phyloP scores from a whole-genome alignment of 495 filamentous ascomycete genomes.

The Mytilinidion resinicola region DNA sequence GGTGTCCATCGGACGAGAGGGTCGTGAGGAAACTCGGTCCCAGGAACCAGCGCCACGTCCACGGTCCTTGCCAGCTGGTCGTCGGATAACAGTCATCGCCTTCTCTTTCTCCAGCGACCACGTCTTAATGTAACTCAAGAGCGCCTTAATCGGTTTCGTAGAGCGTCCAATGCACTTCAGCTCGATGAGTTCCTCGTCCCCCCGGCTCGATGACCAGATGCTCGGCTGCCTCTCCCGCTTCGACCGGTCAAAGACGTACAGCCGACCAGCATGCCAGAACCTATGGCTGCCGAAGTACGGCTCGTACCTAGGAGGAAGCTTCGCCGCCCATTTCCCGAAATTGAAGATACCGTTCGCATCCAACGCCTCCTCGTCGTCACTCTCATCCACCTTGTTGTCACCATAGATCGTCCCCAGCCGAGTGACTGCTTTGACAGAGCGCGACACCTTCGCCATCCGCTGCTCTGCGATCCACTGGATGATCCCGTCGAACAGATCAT shows the following conservation, averaged over 20 bases:
- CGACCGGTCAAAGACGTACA: conserved; percentile 21
- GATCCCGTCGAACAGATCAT: conserved; percentile 55
- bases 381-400: conserved; percentile 31
- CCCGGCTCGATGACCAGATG: background rate
- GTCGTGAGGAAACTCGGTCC: conserved; percentile 60
- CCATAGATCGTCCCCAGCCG: conserved; percentile 43
- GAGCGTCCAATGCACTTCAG: conserved; percentile 46
- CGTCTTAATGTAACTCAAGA: conserved; percentile 49
- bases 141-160: conserved; percentile 56
- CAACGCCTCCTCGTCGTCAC: conserved; percentile 36
- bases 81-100: conserved; percentile 47
- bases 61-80: conserved; percentile 39
- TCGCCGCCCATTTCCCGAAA: conserved; percentile 42
- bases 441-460: conserved; percentile 45
- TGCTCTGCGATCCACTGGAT: conserved; percentile 57
- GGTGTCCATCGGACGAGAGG: conserved; percentile 71
- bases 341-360: conserved; percentile 30
- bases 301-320: conserved; percentile 43
- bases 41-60: conserved; percentile 44
- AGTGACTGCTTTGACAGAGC: conserved; percentile 54
- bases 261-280: conserved; percentile 38
- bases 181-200: conserved; percentile 40
- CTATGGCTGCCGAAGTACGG: conserved; percentile 43
- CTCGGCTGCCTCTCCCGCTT: conserved; percentile 6
- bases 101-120: conserved; percentile 30